Base-by-base conservation (phyloP, 2,329 filamentous ascomycete genomes). In the Alternaria sp. region DNA sequence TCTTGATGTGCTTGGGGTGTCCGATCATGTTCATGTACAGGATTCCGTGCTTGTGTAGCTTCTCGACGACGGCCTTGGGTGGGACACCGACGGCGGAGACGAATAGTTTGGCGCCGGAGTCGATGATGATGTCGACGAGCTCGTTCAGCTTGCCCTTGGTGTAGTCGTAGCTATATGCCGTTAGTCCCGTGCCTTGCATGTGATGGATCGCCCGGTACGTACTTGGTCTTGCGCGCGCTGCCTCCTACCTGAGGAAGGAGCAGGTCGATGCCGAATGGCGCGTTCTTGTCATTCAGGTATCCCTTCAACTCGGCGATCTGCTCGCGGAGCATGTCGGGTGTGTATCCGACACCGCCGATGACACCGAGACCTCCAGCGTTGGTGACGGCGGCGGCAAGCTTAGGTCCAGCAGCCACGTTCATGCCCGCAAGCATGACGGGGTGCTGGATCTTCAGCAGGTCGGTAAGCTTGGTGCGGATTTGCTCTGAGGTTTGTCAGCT, bases 21-120 rank as follows among this genome's bases (percentile, higher is more conserved):
- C 96, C 96, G 80, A 99, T 94, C 96, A 99, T 99, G 90, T 99
- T 99, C 96, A 98, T 98, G 87, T 96, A 97, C 71, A 97, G 87
- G 72, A 99, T 88, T 71, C 94, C 94, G 76, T 89, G 85, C 78
- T 89, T 88, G 88, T 99, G 96, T 50, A 99, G 89, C 79, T 88
- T 91, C 70, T 98, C 93, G 76, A 99, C 93, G 62, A 97, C 90
- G 72, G 87, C 85, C 83, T 92, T 93, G 71, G 96, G 93, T 46
- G 96, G 94, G 25, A 98, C 91, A 76, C 96, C 96, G 80, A 99
- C 93, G 75, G 96, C 96, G 56, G 93, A 97, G 74, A 99, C 96
- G 84, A 99, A 99, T 64, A 99, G 89, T 82, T 90, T 94, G 65
- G 93, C 92, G 70, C 93, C 93, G 59, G 90, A 93, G 77, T 96